Base-by-base conservation (phyloP, 2,329 filamentous ascomycete species). In the Phyllosticta paracitricarpa region DNA sequence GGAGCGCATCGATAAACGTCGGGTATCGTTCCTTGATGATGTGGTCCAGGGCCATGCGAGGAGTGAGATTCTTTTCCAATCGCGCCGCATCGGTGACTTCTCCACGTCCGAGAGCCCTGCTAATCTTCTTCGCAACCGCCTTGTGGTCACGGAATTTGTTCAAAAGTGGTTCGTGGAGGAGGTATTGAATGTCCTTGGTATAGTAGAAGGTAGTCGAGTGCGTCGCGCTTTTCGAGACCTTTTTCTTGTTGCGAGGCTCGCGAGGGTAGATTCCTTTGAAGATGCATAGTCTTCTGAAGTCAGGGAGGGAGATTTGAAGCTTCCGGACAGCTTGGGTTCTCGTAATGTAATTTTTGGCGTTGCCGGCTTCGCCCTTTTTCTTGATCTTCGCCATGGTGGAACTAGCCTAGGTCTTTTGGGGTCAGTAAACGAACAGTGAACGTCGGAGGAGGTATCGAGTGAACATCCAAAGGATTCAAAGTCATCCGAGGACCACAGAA, bases 211-310 rank as follows among this genome's bases (percentile, higher is more conserved):
- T 99, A 28, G 93, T 97, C 61, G 89, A 92, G 64, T 88, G 86
- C 40, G 89, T 96, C 26, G 91, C 86, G 63, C 89, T 91, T 77
- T 95, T 96, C 72, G 89, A 90, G 52, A 89, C 94, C 84, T 97
- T 97, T 81, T 96, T 97, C 81, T 91, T 93, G 80, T 89, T 96
- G 72, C 94, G 86, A 65, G 94, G 94, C 81, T 99, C 94, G 71
- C 94, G 89, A 66, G 94, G 94, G 78, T 97, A 99, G 75, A 99
- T 97, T 81, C 83, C 94, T 81, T 97, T 97, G 88, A 96, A 99
- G 76, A 99, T 99, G 80, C 94, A 99, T 73, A 99, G 83, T 79
- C 96, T 89, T 78, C 94, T 88, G 79, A 99, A 99, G 78, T 99
- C 94, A 67, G 92, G 91, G 61, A 99, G 85, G 71, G 89, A 96